phyloP scores from a whole-genome alignment of 2,329 filamentous ascomycete genomes.

The Claviceps sp. region DNA sequence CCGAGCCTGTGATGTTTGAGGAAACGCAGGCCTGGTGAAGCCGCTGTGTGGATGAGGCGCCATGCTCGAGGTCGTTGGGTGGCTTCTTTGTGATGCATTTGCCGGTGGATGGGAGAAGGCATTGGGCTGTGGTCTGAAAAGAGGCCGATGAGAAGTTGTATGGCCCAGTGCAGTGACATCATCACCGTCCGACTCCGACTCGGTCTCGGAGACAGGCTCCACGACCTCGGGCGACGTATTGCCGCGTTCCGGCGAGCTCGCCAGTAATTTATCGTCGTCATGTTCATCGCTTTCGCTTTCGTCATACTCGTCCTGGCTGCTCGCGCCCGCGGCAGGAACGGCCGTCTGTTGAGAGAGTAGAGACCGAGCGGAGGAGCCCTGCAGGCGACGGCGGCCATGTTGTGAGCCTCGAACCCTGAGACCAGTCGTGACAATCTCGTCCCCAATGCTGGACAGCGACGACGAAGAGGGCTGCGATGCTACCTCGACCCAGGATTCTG shows the following conservation, averaged over 20 bases:
- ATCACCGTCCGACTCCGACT: constrained; percentile 49
- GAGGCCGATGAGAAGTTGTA: constrained; percentile 35
- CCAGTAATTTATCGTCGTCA: constrained; percentile 54
- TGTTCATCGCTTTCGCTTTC: constrained; percentile 72
- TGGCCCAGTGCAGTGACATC: constrained; percentile 68
- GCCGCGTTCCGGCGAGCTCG: constrained; percentile 43
- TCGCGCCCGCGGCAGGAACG: constrained; percentile 35
- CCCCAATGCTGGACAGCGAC: constrained; percentile 70
- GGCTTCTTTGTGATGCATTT: constrained; percentile 30
- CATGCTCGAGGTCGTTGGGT: constrained; percentile 35
- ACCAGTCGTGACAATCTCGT: constrained; percentile 85
- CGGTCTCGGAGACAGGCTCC: constrained; percentile 32
- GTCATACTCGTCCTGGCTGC: constrained; percentile 89
- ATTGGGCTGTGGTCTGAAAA: constrained; percentile 80
- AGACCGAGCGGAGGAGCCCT: constrained; percentile 16
- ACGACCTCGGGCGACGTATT: constrained; percentile 22
- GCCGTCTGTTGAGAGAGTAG: constrained; percentile 27
- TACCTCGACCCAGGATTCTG: constrained; percentile 96
- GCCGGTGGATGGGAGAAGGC: constrained; percentile 75
- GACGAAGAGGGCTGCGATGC: constrained; percentile 87
- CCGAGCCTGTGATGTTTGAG: constrained; percentile 33
- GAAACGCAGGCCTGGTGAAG: constrained; percentile 36
- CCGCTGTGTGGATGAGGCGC: constrained; percentile 36
- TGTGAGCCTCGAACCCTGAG: constrained; percentile 55
- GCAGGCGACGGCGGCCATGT: constrained; percentile 42